Evolutionary conservation across 129 eudicot species (phyloP), one percentile per base, ranked within the genome.

Genomic region (Silybum marianum): DNA sequence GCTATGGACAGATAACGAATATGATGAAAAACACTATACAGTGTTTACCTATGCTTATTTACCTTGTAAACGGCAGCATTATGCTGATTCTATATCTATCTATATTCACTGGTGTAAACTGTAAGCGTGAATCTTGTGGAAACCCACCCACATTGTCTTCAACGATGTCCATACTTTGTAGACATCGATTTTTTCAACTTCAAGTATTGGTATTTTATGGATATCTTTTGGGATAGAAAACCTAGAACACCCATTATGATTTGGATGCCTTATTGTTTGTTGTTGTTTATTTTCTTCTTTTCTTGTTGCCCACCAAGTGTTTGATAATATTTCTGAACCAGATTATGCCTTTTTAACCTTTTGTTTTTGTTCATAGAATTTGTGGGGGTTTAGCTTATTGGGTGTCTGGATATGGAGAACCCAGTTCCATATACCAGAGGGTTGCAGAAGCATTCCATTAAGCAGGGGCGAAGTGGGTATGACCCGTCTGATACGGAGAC

Each of bases 401-500:
- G 62, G 71, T 66, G 85, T 76, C 14, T 39, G 36, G 38, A 25
- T 69, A 89, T 88, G 97, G 93, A 89, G 86, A 81, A 63, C 12
- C 76, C 90, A 10, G 46, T 78, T 3, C 66, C 83, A 24, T 75
- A 86, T 82, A 79, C 65, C 71, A 83, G 88, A 81, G 87, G 85
- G 72, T 36, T 74, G 25, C 82, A 76, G 78, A 76, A 77, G 66
- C 86, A 80, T 69, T 68, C 83, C 78, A 75, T 63, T 66, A 87
- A 83, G 78, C 84, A 80, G 25, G 84, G 86, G 25, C 78, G 92
- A 39, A 92, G 94, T 75, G 94, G 97, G 1, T 92, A 92, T 66
- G 97, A 92, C 39, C 97, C 94, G 2, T 92, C 97, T 38, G 97
- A 92, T 60, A 85, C 94, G 1, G 97, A 92, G 70, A 86, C 89